Evolutionary conservation across 306 rosid species (phyloP).

Genomic region (Pueraria montana): DNA sequence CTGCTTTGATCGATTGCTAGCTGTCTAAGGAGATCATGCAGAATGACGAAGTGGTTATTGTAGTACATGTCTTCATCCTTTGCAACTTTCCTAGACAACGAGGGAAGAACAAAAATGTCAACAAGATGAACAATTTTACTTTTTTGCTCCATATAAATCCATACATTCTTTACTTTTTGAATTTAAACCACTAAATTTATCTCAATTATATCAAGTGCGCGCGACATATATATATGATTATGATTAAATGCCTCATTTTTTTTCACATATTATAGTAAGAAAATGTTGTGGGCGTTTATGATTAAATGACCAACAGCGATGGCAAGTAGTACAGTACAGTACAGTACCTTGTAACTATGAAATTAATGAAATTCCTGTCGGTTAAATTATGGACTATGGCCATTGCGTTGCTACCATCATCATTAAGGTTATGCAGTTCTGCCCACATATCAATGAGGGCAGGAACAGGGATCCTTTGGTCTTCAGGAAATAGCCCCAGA

Average conservation of each 20-base stretch:
- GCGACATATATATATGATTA: too few relatives aligned
- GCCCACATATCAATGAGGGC: conserved; percentile 72
- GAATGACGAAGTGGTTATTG: conserved; percentile 63
- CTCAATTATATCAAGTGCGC: too few relatives aligned
- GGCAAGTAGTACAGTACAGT: too few relatives aligned
- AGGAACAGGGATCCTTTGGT: conserved; percentile 67
- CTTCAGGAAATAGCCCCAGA: conserved; percentile 77
- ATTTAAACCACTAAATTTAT: too few relatives aligned
- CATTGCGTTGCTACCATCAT: conserved; percentile 52
- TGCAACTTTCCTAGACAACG: conserved; percentile 67
- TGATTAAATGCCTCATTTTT: too few relatives aligned
- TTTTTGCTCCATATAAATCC: conserved; percentile 5
- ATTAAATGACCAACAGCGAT: neutral
- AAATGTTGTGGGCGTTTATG: neutral
- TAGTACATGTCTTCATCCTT: conserved; percentile 60
- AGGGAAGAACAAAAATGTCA: too few relatives aligned
- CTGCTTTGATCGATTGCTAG: conserved; percentile 59
- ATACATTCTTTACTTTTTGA: too few relatives aligned
- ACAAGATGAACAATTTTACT: neutral
- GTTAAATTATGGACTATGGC: conserved; percentile 49
- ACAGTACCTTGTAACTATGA: conserved; percentile 72
- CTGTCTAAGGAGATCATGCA: conserved; percentile 76
- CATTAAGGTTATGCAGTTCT: conserved; percentile 60
- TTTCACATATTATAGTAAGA: too few relatives aligned
- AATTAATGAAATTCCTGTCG: conserved; percentile 54